Conservation (phyloP, 1,284 basidiomycete genomes). For the Papiliotrema terrestris region DNA sequence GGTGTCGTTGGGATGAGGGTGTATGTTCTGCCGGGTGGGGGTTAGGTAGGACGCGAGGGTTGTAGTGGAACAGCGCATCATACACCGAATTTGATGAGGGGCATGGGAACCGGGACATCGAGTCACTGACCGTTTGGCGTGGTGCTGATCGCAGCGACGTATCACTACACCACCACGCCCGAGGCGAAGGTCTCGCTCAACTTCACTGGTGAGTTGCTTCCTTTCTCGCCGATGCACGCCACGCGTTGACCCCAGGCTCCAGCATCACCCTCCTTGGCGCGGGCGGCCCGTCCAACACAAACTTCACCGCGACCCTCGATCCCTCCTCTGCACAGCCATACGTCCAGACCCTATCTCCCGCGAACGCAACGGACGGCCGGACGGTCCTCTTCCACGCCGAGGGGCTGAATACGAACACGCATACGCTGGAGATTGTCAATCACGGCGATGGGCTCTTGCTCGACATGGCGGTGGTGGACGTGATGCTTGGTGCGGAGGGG, state of each 20-base stretch:
- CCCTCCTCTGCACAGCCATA: constrained; percentile 14
- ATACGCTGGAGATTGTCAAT: constrained; percentile 32
- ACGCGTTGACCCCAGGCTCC: constrained; percentile 12
- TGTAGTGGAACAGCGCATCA: too few relatives aligned
- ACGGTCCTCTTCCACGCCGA: constrained; percentile 23
- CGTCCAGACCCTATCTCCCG: constrained; percentile 8
- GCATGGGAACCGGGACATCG: too few relatives aligned
- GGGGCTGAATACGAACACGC: constrained; percentile 19
- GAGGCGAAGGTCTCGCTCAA: constrained; percentile 34
- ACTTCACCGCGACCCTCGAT: constrained; percentile 41
- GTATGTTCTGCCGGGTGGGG: too few relatives aligned
- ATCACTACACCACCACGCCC: constrained; percentile 34
- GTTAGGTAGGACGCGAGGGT: too few relatives aligned
- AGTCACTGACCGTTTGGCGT: too few relatives aligned
- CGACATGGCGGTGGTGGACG: constrained; percentile 30
- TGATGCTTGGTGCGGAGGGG: constrained; percentile 36
- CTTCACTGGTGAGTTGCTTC: constrained; percentile 28
- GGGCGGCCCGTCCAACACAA: constrained; percentile 20
- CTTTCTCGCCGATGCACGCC: neutral
- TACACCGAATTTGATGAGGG: too few relatives aligned
- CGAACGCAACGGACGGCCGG: constrained; percentile 21
- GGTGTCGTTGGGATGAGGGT: too few relatives aligned
- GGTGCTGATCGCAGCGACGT: constrained; percentile 34
- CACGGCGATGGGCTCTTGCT: constrained; percentile 36
- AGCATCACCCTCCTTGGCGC: constrained; percentile 41